Evolutionary conservation across 2,329 filamentous ascomycete genomes (phyloP).

Genomic region (Grosmannia serpens): DNA sequence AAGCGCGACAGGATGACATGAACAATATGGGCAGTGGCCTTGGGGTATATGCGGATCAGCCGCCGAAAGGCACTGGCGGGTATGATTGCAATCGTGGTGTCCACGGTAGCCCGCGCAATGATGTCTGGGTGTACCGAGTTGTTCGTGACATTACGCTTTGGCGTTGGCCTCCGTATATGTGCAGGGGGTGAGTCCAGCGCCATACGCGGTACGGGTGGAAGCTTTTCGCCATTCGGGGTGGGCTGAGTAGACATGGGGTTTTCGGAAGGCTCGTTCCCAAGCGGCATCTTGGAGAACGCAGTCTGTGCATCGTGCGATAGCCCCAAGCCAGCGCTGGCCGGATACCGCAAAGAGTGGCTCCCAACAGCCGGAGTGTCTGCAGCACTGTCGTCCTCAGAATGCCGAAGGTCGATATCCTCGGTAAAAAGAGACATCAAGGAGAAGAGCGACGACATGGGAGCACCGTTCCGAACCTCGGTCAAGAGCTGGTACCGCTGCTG

Average conservation of each 20-base stretch:
- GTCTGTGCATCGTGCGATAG: constrained; percentile 20
- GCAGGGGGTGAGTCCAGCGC: constrained; percentile 44
- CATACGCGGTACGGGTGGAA: constrained; percentile 62
- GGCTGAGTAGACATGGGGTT: constrained; percentile 4
- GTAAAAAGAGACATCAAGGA: constrained; percentile 96
- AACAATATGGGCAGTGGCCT: constrained; percentile 92
- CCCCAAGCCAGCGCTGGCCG: constrained; percentile 18
- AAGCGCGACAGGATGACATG: constrained; percentile 93
- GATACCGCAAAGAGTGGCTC: constrained; percentile 19
- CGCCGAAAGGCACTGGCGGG: constrained; percentile 91
- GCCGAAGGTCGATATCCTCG: constrained; percentile 74
- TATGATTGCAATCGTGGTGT: constrained; percentile 97
- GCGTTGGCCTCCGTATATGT: constrained; percentile 28
- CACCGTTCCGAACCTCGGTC: constrained; percentile 94
- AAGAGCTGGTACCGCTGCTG: constrained; percentile 87
- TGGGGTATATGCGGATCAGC: constrained; percentile 86
- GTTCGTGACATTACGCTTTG: constrained; percentile 40
- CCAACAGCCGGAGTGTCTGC: constrained; percentile 17
- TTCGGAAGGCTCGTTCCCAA: constrained; percentile 15
- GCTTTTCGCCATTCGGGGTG: constrained; percentile 12
- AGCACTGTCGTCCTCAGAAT: constrained; percentile 51
- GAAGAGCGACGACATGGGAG: constrained; percentile 96
- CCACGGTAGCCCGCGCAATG: constrained; percentile 87
- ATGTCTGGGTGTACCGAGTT: constrained; percentile 93
- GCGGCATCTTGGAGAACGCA: constrained; percentile 22